Evolutionary conservation across 164 flowering plant species (phyloP), one percentile per base, ranked within the genome.

Genomic region (Stephania japonica): DNA sequence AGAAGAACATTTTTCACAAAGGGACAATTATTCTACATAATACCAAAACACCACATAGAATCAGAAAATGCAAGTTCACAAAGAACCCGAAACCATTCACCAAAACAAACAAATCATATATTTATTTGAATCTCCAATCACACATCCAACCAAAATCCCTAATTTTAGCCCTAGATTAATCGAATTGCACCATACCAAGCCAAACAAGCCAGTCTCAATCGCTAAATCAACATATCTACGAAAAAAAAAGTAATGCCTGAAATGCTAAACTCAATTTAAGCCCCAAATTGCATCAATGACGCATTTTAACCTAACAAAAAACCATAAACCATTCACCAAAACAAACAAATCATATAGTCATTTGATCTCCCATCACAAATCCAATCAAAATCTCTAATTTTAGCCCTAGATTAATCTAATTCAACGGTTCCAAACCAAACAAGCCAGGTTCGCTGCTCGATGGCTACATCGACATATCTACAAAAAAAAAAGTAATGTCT

Each of bases 1-100:
- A 88, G 84, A 49, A 90, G 87, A 42, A 90, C 83, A 81, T 88
- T 90, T 73, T 85, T 87, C 23, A 88, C 72, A 1, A 80, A 73
- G 69, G 89, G 92, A 73, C 85, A 78, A 6, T 78, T 64, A 41
- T 84, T 88, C 91, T 90, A 72, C 68, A 72, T 44, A 72, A 7
- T 49, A 49, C 3, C 10, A 65, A 16, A 19, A 71, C 11, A 43
- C 6, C 70, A 6, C 7, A 27, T 3, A 63, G 25, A 63, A 4
- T n/a, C 66, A 63, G 66, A 13, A 21, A 23, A 25, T n/a, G 21
- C 21, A 61, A 9, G 10, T 14, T 18, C 64, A 61, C 19, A 19
- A 21, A 61, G 66, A 63, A 63, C 66, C 23, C 7, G 3, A 19
- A 61, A 14, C 12, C 26, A 25, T 63, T 63, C 66, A 9, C 66